Base-by-base conservation (phyloP, 768 basidiomycete genomes). In the Rhodocollybia butyracea region DNA sequence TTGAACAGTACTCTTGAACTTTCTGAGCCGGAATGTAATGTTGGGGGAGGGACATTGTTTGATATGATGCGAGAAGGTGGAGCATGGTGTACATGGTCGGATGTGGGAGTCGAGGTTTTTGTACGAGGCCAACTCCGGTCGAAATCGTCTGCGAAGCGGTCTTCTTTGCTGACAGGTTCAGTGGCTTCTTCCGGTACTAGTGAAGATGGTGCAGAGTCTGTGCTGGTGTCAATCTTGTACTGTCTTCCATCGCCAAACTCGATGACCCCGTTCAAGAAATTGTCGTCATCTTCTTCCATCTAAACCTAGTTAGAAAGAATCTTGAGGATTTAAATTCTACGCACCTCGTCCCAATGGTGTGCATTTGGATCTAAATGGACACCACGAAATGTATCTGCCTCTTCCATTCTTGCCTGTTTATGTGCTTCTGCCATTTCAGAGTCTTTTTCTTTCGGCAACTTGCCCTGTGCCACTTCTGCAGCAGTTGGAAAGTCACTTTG, bases 281-380 rank as follows among this genome's bases (percentile, higher is more conserved):
- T 89, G 65, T 93, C 89, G 56, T 94, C 91, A 59, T 96, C 95
- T 70, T 94, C 92, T 70, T 89, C 88, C 81, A 92, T 89, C 89
- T 92, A 64, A 34, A 43, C 42, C 56, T 7, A 60, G 41, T 11
- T 32, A 57, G 15, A 42, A 31, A 4, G 51, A 11, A 30, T 46
- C 26, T 22, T 46, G 32, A 55, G 54, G 8, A 53, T 51, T 17
- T 21, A 17, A 58, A 61, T 57, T 45, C 32, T 38, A 71, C 89
- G 58, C 59, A 98, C 95, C 81, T 97, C 94, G 62, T 98, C 97
- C 97, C 97, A 99, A 66, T 98, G 94, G 66, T 94, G 90, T 3
- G 90, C 85, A 63, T 95, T 95, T 46, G 94, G 91, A 70, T 97
- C 88, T 45, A 98, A 74, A 69, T 98, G 94, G 1, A 93, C 86